Evolutionary conservation across 768 basidiomycete species (phyloP), one percentile per base, ranked within the genome.

Genomic region (Steccherinum ochraceum): DNA sequence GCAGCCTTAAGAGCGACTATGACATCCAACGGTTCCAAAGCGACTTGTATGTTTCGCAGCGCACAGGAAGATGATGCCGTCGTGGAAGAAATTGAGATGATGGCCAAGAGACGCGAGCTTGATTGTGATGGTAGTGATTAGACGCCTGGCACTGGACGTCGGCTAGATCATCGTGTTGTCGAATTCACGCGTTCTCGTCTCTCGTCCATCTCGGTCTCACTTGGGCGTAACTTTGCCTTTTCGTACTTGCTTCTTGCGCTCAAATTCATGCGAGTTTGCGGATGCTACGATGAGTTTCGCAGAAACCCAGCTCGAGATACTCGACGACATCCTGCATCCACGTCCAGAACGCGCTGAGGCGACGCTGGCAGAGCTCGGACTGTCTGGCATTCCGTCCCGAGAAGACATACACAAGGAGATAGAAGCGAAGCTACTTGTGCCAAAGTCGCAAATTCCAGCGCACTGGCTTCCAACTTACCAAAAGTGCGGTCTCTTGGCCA

Each of bases 381-480:
- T 93, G 12, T 72, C 73, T 39, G 66, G 66, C 16, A 60, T 80
- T 20, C 86, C 86, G 7, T 74, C 82, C 35, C 72, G 70, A 43
- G 78, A 83, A 40, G 70, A 78, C 56, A 73, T 92, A 16, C 74
- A 83, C 62, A 71, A 65, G 47, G 78, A 86, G 52, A 82, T 97
- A 49, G 91, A 95, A 63, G 72, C 81, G 53, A 80, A 80, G 53
- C 70, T 95, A 20, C 72, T 95, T 25, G 69, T 83, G 19, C 92
- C 92, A 2, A 81, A 79, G 44, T 72, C 75, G 41, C 73, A 66
- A 26, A 68, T 95, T 18, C 87, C 85, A 2, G 69, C 74, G 5
- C 81, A 88, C 53, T 88, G 86, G 80, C 72, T 95, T 45, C 75
- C 84, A 48, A 76, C 74, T 26, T 93, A 93, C 69, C 93, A 95